Evolutionary conservation across 306 rosid genomes (phyloP), one percentile per base, ranked within the genome.

Genomic region (Alnus rubra): DNA sequence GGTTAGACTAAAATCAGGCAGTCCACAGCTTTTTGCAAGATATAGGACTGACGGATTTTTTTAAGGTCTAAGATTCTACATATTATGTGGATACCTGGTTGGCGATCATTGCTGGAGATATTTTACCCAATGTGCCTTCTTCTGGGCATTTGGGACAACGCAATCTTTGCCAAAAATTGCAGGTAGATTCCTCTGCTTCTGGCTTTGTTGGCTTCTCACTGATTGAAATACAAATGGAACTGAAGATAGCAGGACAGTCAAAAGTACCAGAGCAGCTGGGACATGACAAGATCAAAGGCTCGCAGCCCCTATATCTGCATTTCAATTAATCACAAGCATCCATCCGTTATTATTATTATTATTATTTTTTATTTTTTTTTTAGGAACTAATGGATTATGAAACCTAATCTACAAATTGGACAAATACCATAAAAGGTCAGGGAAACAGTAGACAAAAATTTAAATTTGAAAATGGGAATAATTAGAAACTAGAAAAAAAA

Each of bases 111-210:
- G 84, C 92, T 49, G 98, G 91, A 81, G 89, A 90, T 65, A 95
- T 84, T 85, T 88, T 88, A 70, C 91, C 92, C 48, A 47, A 86
- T 18, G 79, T 86, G 54, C 88, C 90, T 56, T 84, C 89, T 68
- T 84, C 91, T 2, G 89, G 92, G 88, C 98, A 95, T 87, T 88
- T 91, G 35, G 94, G 88, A 85, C 98, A 95, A 48, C 71, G 67
- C 78, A 91, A 79, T 79, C 79, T 85, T 50, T 76, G 85, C 98
- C 98, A 95, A 84, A 94, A 92, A 74, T 83, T 82, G 74, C 71
- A 68, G 45, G 77, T 52, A 69, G 87, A 19, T 23, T 90, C 89
- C 74, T 87, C 97, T 4, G 51, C 58, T 52, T 73, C 81, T 69
- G 63, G 51, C 76, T 33, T 81, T 63, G 84, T 74, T 82, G 77